Conservation (phyloP, 2,329 filamentous ascomycete species). For the Colletotrichum cuscutae region DNA sequence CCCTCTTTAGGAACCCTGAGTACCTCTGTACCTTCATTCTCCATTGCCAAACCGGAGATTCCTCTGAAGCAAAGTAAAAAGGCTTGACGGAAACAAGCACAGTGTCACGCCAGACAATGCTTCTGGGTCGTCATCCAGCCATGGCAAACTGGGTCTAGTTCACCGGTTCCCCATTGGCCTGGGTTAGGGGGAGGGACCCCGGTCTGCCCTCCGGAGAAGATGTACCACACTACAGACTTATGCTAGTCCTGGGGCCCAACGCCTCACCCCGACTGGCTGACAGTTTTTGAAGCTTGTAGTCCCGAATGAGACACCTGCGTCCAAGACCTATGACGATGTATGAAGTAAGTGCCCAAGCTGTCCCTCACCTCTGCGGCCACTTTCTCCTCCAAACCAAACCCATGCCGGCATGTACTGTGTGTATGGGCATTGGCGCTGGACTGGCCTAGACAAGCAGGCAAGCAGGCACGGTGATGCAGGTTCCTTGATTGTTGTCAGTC, state of each 20-base stretch:
- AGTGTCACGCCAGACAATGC: conserved; percentile 23
- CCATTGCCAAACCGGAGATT: not conserved
- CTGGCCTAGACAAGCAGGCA: conserved; percentile 1
- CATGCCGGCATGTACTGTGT: conserved; percentile 22
- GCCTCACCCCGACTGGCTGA: conserved; percentile 18
- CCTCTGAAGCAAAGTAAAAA: not conserved
- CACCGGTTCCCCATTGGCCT: conserved; percentile 5
- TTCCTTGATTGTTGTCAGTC: conserved; percentile 29
- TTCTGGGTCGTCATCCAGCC: conserved; percentile 26
- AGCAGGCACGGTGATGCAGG: conserved; percentile 6
- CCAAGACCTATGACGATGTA: conserved; percentile 37
- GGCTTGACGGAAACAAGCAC: conserved; percentile 32
- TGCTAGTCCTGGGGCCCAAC: not conserved
- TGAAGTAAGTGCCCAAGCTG: conserved; percentile 22
- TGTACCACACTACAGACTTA: conserved; percentile 2
- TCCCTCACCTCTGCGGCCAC: not conserved
- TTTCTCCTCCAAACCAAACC: not conserved
- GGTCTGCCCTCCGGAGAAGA: conserved; percentile 26
- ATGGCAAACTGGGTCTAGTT: conserved; percentile 22
- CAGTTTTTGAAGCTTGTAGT: conserved; percentile 31
- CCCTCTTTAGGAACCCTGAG: not conserved
- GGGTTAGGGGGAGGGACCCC: not conserved
- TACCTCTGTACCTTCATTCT: not conserved
- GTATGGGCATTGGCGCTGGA: conserved; percentile 3
- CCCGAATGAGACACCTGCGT: conserved; percentile 21